Base-by-base conservation (phyloP, 2,329 filamentous ascomycete genomes). In the Diaporthe vaccinii region DNA sequence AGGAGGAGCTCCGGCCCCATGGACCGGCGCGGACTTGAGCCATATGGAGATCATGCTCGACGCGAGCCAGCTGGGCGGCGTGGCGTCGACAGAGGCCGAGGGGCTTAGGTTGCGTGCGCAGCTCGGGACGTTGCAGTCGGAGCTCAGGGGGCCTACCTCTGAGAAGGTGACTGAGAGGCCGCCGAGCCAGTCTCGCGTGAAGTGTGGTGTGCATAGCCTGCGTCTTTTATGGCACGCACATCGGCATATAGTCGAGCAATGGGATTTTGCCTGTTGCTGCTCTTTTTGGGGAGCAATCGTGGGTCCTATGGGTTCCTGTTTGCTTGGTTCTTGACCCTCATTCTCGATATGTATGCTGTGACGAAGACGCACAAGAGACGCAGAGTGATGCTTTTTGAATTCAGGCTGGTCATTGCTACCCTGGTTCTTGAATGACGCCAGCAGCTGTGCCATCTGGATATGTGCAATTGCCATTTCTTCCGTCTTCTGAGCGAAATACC, bases 381-480 rank as follows among this genome's bases (percentile, higher is more conserved):
- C 28, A 39, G 41, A 25, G n/a, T 67, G 22, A 3, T 14, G 4
- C 0, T 51, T 0, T 10, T 22, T 51, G 0, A 49, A 25, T 14
- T 20, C 41, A 67, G 41, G 4, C 25, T 46, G n/a, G 10, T 1
- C 12, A 41, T 34, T n/a, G 0, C 12, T 67, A 5, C n/a, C 15
- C 20, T 51, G 22, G 14, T 10, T n/a, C 31, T 41, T 36, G 22
- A 36, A 17, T 6, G n/a, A 28, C 17, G 36, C 25, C 25, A 49
- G 62, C 0, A 68, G 25, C 28, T 68, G 22, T 12, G 25, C 25
- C 62, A 68, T 68, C 25, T 31, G 62, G 7, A 9, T 8, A 25
- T 68, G 41, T 14, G 44, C 62, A 51, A 68, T 15, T 36, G 17
- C 28, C 62, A 68, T 51, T 31, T 68, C 39, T 36, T 53, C 62